Evolutionary conservation across 1,139 yeast species (phyloP).

Genomic region (Yamadazyma taylorii): DNA sequence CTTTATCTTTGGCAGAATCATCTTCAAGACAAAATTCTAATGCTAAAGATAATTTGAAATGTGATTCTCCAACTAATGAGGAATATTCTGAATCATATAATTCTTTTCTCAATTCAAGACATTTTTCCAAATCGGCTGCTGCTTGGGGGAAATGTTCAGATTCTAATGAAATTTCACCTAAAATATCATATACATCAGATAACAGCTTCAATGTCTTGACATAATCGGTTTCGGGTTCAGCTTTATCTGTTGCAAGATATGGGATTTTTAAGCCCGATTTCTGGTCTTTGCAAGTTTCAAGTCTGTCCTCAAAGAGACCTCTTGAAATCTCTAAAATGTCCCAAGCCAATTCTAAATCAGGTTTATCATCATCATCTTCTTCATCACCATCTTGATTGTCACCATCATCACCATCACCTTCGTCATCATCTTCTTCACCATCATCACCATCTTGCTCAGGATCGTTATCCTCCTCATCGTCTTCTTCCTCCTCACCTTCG

Average conservation of each 20-base stretch:
- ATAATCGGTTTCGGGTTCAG: conserved; percentile 30
- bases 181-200: conserved; percentile 73
- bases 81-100: conserved; percentile 52
- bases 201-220: conserved; percentile 50
- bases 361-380: conserved; percentile 51
- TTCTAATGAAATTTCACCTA: conserved; percentile 89
- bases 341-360: conserved; percentile 88
- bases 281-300: conserved; percentile 26
- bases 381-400: conserved; percentile 32
- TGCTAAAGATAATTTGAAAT: conserved; percentile 80
- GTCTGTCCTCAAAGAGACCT: conserved; percentile 53
- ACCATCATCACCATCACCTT: conserved; percentile 28
- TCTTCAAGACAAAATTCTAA: conserved; percentile 66
- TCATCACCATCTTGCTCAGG: conserved; percentile 25
- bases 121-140: conserved; percentile 58
- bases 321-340: conserved; percentile 78
- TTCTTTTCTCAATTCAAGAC: conserved; percentile 56
- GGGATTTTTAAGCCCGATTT: conserved; percentile 25
- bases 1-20: conserved; percentile 46
- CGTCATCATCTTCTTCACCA: conserved; percentile 30
- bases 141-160: conserved; percentile 83
- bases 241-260: conserved; percentile 35
- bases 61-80: conserved; percentile 71
- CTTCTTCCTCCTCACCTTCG: conserved; percentile 39
- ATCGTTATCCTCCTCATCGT: conserved; percentile 25